Evolutionary conservation across 768 basidiomycete species (phyloP).

Genomic region (Russula olivacea): DNA sequence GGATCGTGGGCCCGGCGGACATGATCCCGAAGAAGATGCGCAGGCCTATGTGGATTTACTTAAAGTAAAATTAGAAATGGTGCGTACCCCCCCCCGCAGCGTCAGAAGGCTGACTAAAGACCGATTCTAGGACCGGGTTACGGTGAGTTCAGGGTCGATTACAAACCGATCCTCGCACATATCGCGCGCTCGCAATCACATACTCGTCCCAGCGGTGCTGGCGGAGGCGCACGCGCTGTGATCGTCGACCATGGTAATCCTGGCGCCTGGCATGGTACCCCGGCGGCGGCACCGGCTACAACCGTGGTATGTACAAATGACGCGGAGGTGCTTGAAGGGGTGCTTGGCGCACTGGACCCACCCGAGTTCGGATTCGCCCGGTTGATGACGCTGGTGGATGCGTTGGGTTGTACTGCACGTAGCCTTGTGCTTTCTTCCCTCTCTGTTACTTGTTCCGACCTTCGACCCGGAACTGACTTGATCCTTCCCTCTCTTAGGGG

Average conservation of each 20-base stretch:
- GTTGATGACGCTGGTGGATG: conserved; percentile 75
- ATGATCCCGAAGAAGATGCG: conserved; percentile 96
- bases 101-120: background rate
- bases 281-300: conserved; percentile 57
- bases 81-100: conserved; percentile 26
- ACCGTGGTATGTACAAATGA: conserved; percentile 71
- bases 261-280: conserved; percentile 69
- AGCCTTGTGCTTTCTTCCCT: background rate
- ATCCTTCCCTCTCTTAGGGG: conserved; percentile 40
- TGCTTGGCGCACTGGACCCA: conserved; percentile 50
- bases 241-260: conserved; percentile 88
- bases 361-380: conserved; percentile 85
- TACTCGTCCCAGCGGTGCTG: background rate
- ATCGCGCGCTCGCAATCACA: conserved; percentile 48
- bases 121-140: conserved; percentile 53
- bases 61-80: conserved; percentile 75
- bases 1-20: too few relatives aligned
- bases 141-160: conserved; percentile 81
- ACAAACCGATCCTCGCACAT: conserved; percentile 82
- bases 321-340: conserved; percentile 66
- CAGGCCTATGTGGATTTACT: conserved; percentile 81
- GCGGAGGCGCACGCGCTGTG: conserved; percentile 45
- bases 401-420: conserved; percentile 78
- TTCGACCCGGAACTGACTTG: background rate
- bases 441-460: background rate